These are phyloP conservation scores for Yamadazyma buinensis DNA, from an alignment of 1,139 yeast genomes.

Conservation along the genomic window DNA sequence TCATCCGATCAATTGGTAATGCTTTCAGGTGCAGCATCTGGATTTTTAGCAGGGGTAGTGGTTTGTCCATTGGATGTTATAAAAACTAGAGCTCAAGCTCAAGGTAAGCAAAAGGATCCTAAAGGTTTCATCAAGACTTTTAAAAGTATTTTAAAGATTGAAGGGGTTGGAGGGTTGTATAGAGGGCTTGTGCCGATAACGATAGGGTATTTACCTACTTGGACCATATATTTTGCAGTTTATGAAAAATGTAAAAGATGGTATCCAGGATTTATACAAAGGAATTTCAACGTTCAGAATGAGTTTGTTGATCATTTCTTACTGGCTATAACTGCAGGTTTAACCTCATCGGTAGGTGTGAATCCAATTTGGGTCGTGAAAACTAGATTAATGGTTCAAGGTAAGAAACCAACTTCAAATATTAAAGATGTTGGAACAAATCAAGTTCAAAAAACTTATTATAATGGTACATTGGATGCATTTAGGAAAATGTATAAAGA, in stretches of 20 bases:
- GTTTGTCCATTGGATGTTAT: constrained; percentile 49
- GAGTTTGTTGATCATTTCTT: constrained; percentile 63
- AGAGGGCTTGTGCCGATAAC: constrained; percentile 89
- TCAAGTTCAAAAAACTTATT: constrained; percentile 32
- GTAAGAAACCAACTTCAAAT: constrained; percentile 36
- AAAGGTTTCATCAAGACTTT: constrained; percentile 60
- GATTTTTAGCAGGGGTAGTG: constrained; percentile 44
- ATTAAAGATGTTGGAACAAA: too few species aligned
- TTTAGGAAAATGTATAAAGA: constrained; percentile 69
- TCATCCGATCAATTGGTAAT: constrained; percentile 38
- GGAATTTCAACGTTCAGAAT: constrained; percentile 28
- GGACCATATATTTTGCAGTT: constrained; percentile 93
- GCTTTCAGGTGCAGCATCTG: constrained; percentile 43
- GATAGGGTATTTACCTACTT: constrained; percentile 92
- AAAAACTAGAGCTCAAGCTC: constrained; percentile 45
- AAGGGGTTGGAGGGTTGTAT: constrained; percentile 80
- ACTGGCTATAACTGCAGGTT: constrained; percentile 88
- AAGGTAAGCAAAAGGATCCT: constrained; percentile 23
- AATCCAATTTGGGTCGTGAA: constrained; percentile 98
- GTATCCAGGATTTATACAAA: constrained; percentile 24
- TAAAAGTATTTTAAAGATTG: constrained; percentile 62
- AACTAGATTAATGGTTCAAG: constrained; percentile 89
- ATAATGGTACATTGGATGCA: constrained; percentile 81
- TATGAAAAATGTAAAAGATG: constrained; percentile 72
- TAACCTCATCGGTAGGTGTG: constrained; percentile 78